A percentile compares a stretch with the other conserved stretches of the same genome.
phyloP scores from a whole-genome alignment of 176 grass and related monocot species.

The Oryza punctata region DNA sequence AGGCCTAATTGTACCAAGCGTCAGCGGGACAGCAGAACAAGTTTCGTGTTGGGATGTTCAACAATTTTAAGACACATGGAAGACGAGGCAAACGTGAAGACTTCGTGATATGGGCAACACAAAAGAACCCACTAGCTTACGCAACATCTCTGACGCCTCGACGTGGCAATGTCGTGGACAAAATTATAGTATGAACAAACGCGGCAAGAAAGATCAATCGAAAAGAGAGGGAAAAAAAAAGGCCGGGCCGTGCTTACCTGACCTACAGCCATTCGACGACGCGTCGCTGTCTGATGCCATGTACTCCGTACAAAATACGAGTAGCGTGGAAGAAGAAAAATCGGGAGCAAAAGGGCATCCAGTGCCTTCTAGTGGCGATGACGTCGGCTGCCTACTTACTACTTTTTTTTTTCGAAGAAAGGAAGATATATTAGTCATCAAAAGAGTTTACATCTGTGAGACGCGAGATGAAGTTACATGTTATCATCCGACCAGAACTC shows the following conservation, averaged over 20 bases:
- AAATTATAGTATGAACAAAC: not conserved
- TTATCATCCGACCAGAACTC: no score
- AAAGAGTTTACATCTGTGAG: no score
- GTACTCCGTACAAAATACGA: not conserved
- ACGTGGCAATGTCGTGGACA: not conserved
- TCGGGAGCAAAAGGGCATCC: not conserved
- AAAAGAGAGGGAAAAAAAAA: not conserved
- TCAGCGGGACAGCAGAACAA: not conserved
- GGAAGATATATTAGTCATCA: no score
- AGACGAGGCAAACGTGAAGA: no score
- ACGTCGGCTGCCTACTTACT: not conserved
- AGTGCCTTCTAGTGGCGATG: constrained; percentile 3
- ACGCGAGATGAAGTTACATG: no score
- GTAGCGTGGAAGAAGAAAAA: not conserved
- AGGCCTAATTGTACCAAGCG: no score
- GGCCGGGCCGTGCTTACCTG: not conserved
- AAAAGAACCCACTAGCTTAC: not conserved
- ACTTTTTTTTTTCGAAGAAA: no score
- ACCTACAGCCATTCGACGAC: not conserved
- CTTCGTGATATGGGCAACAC: no score
- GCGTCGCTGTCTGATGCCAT: constrained; percentile 17
- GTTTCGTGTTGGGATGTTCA: not conserved
- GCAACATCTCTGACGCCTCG: not conserved
- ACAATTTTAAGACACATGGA: no score
- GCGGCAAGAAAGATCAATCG: not conserved